Conservation (phyloP, 306 rosid genomes). For the Prunus mira region DNA sequence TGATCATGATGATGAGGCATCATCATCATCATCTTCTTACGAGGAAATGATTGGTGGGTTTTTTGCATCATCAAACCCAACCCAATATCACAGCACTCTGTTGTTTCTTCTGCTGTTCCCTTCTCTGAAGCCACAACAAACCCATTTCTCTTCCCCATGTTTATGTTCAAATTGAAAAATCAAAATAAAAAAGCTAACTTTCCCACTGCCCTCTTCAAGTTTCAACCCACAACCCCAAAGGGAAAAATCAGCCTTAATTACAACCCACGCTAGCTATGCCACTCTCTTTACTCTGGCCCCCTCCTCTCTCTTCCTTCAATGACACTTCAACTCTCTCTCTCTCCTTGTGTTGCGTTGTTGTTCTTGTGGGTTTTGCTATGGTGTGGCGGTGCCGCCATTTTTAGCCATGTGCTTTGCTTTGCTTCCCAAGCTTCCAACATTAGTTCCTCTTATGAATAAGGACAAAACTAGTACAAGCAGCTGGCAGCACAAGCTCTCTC, state of each 20-base stretch:
- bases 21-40: constrained; percentile 20
- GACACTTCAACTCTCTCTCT: constrained; percentile 4
- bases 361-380: constrained; percentile 10
- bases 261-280: constrained; percentile 23
- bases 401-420: constrained; percentile 25
- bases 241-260: constrained; percentile 9
- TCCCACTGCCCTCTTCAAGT: constrained; percentile 8
- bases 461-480: constrained; percentile 22
- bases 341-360: not conserved
- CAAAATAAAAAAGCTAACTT: constrained; percentile 8
- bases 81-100: constrained; percentile 28
- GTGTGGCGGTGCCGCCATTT: constrained; percentile 33
- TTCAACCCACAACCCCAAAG: not conserved
- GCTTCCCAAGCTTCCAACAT: constrained; percentile 37
- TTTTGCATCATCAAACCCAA: constrained; percentile 35
- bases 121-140: constrained; percentile 10
- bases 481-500: constrained; percentile 16
- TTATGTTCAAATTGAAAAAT: not conserved
- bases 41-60: constrained; percentile 12
- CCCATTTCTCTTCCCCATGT: constrained; percentile 31
- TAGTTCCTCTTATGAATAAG: constrained; percentile 21
- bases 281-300: not conserved
- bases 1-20: constrained; percentile 11
- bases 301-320: constrained; percentile 9
- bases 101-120: constrained; percentile 29